These are phyloP conservation scores for Fusarium palustre DNA, from an alignment of 2,329 filamentous ascomycete species.

Conservation along the genomic window DNA sequence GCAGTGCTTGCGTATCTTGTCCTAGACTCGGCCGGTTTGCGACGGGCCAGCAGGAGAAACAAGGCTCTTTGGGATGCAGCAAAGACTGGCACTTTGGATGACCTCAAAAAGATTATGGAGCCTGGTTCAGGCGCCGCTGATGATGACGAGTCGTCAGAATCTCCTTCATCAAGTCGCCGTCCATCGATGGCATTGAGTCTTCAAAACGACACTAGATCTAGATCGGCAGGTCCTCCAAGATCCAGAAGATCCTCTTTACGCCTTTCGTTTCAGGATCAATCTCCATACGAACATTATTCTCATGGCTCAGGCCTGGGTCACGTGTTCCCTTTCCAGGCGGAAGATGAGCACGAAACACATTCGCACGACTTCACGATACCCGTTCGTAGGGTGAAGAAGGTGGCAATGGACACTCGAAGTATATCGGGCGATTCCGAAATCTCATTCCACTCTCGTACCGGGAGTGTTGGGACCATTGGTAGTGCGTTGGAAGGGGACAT, in stretches of 20 bases:
- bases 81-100: conserved; percentile 79
- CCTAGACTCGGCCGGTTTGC: conserved; percentile 82
- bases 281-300: conserved; percentile 63
- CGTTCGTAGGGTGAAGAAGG: conserved; percentile 74
- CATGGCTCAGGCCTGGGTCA: conserved; percentile 75
- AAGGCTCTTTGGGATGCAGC: conserved; percentile 88
- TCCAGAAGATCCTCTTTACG: conserved; percentile 56
- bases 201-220: conserved; percentile 54
- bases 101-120: conserved; percentile 83
- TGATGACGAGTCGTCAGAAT: conserved; percentile 58
- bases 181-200: conserved; percentile 63
- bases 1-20: conserved; percentile 90
- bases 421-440: conserved; percentile 87
- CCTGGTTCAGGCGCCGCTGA: conserved; percentile 66
- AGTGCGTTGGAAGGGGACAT: conserved; percentile 86
- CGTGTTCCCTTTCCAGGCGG: conserved; percentile 86
- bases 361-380: conserved; percentile 47
- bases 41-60: conserved; percentile 88
- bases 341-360: conserved; percentile 58
- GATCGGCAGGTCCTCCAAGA: conserved; percentile 41
- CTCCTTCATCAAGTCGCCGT: conserved; percentile 57
- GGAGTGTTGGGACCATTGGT: conserved; percentile 78
- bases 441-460: conserved; percentile 83
- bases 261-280: conserved; percentile 46
- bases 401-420: conserved; percentile 90